phyloP scores from a whole-genome alignment of 768 basidiomycete species.

The Phaffia tasmanica region DNA sequence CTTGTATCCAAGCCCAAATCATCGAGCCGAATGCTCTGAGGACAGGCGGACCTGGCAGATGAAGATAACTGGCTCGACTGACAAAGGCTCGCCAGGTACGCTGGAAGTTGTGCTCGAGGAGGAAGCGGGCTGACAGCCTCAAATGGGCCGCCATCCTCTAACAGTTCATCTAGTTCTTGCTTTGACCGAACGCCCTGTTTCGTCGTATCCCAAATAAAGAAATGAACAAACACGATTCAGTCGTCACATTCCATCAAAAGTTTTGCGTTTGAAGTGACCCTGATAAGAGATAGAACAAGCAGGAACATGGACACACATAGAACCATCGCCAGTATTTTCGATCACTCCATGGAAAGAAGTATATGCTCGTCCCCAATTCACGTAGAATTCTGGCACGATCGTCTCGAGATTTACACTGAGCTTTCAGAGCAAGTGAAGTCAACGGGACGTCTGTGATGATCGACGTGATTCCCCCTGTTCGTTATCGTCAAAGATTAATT shows the following conservation, averaged over 20 bases:
- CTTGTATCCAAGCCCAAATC: too few relatives aligned
- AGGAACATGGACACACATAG: neutral
- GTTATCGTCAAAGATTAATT: neutral
- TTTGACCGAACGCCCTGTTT: too few relatives aligned
- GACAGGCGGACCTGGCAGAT: too few relatives aligned
- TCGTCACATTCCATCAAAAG: neutral
- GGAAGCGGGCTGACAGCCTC: constrained; percentile 6
- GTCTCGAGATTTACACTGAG: constrained; percentile 6
- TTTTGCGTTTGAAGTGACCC: neutral
- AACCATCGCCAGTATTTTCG: constrained; percentile 11
- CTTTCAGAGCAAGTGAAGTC: constrained; percentile 31
- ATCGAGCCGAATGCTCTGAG: too few relatives aligned
- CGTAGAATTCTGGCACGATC: constrained; percentile 24
- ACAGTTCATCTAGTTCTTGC: constrained; percentile 21
- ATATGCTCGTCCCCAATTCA: constrained; percentile 3
- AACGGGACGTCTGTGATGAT: constrained; percentile 37
- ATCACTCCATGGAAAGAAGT: constrained; percentile 3
- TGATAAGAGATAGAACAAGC: neutral
- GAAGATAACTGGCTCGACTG: too few relatives aligned
- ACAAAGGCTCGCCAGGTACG: too few relatives aligned
- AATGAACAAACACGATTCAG: too few relatives aligned
- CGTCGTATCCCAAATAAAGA: too few relatives aligned
- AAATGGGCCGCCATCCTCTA: constrained; percentile 19
- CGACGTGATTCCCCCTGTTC: constrained; percentile 36
- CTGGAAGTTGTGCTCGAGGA: too few relatives aligned